Base-by-base conservation (phyloP, 108 stramenopile genomes). In the Craspedostauros australis region DNA sequence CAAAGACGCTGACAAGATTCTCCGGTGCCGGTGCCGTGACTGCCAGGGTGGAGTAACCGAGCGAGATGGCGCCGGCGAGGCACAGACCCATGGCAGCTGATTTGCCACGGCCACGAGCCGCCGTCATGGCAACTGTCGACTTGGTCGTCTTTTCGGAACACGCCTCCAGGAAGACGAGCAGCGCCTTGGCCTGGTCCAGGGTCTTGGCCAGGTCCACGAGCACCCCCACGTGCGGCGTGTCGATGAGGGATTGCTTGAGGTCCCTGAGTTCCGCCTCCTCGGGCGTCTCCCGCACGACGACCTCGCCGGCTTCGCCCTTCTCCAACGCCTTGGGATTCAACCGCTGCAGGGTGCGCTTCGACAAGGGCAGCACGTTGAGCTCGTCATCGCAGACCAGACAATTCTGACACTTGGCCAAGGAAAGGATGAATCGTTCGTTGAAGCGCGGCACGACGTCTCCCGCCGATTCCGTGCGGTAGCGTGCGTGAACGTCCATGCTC, bases 391-490 rank as follows among this genome's bases (percentile, higher is more conserved):
- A 86, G 3, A 97, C 96, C 31, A 98, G 68, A 58, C 95, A 96
- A 57, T 80, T 83, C 21, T 48, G 50, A 66, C 95, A 96, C 34
- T 90, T 76, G 0, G 74, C 92, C 29, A 99, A 59, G 29, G 86
- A 89, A 36, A 99, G 66, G 56, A 99, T 93, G 57, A 98, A 99
- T 29, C 99, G 91, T 74, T 99, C 99, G 70, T 98, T 98, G 79
- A 99, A 99, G 11, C 99, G 61, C 22, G 97, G 95, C 11, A 95
- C 85, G 8, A 95, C 58, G 58, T 94, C 91, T 0, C 69, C 91
- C 12, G 82, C 54, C 19, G 86, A 73, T 33, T 93, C 93, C 34
- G 97, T 98, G 16, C 97, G 84, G 56, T 97, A 98, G 6, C 99
- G 66, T 9, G 90, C 62, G 68, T 99, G 99, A 20, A 98, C 97